These are phyloP conservation scores for Escovopsis sp. DNA, from an alignment of 2,329 filamentous ascomycete species.

Conservation along the genomic window DNA sequence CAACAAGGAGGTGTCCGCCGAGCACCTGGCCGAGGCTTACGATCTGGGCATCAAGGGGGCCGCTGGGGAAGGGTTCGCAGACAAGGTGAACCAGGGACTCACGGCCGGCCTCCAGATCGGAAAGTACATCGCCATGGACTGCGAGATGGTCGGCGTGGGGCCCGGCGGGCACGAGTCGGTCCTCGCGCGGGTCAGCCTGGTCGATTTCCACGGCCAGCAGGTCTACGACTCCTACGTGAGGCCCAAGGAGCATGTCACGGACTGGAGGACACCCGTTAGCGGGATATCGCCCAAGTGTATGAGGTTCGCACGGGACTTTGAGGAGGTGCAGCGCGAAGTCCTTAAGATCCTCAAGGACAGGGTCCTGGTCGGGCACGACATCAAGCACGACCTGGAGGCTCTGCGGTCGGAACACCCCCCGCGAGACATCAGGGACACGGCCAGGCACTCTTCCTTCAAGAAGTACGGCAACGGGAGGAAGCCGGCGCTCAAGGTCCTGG, in stretches of 20 bases:
- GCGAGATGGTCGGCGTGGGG: conserved; percentile 93
- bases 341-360: conserved; percentile 52
- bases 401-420: conserved; percentile 67
- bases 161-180: conserved; percentile 54
- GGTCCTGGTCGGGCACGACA: conserved; percentile 70
- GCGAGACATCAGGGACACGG: conserved; percentile 71
- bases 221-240: conserved; percentile 89
- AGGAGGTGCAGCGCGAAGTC: conserved; percentile 62
- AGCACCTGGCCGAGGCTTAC: conserved; percentile 48
- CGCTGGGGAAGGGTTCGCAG: conserved; percentile 20
- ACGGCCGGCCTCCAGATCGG: conserved; percentile 47
- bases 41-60: conserved; percentile 34
- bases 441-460: conserved; percentile 59
- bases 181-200: conserved; percentile 74
- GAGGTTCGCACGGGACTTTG: conserved; percentile 52
- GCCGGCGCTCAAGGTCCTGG: conserved; percentile 48
- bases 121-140: conserved; percentile 88
- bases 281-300: conserved; percentile 67
- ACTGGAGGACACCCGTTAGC: conserved; percentile 80
- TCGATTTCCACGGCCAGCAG: conserved; percentile 87
- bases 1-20: conserved; percentile 45
- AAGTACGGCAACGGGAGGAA: conserved; percentile 53
- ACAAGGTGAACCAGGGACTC: conserved; percentile 49
- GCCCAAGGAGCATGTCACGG: conserved; percentile 62
- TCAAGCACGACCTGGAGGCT: conserved; percentile 64